Percentiles rank a stretch among this genome's conserved stretches.
Evolutionary conservation across 106 monocot species (phyloP).

Genomic region (Alisma plantagoaquatica): DNA sequence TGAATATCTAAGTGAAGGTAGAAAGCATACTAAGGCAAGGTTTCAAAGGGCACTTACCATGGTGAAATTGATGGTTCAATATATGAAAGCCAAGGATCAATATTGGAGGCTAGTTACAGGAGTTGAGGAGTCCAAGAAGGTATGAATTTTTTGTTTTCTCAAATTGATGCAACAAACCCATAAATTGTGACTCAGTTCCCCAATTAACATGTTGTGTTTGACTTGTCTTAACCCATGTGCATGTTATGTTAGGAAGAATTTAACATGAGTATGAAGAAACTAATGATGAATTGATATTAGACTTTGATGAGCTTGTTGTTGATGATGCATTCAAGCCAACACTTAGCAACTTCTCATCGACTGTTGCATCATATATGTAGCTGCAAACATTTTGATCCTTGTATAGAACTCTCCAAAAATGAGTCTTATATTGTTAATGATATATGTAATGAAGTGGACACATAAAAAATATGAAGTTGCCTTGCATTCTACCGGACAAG

Average conservation of each 20-base stretch:
- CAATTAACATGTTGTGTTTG: not conserved
- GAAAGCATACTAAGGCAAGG: conserved; percentile 74
- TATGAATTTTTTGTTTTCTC: not conserved
- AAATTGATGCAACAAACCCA: not conserved
- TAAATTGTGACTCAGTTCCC: too few species aligned
- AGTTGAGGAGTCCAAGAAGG: conserved; percentile 53
- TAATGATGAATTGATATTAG: conserved; percentile 56
- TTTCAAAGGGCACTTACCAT: conserved; percentile 84
- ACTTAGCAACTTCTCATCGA: too few species aligned
- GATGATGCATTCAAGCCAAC: conserved; percentile 30
- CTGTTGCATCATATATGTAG: too few species aligned
- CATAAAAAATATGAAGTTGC: too few species aligned
- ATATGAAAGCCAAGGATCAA: conserved; percentile 94
- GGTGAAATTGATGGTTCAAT: conserved; percentile 96
- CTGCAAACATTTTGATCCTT: too few species aligned
- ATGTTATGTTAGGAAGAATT: conserved; percentile 37
- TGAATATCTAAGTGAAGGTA: conserved; percentile 77
- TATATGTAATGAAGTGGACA: too few species aligned
- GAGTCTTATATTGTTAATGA: too few species aligned
- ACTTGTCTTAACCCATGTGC: not conserved
- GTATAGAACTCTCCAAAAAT: too few species aligned
- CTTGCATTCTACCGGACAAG: too few species aligned
- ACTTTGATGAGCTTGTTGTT: conserved; percentile 46
- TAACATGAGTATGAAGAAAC: conserved; percentile 24
- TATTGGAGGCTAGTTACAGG: conserved; percentile 61